phyloP scores from a whole-genome alignment of 2,329 filamentous ascomycete genomes.

The Arthrobotrys musiformis region DNA sequence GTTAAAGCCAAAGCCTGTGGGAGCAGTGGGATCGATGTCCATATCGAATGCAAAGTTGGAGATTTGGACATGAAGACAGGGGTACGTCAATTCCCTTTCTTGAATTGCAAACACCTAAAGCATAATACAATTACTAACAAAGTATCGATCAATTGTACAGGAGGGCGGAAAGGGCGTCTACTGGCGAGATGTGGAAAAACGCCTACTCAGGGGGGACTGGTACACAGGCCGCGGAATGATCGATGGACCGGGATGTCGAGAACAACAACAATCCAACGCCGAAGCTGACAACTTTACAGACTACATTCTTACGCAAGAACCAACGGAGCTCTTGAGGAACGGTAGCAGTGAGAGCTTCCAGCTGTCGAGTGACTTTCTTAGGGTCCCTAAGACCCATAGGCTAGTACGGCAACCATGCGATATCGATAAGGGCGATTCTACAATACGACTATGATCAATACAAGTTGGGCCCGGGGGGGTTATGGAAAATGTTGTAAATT shows the following conservation, averaged over 20 bases:
- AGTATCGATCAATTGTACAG: neutral
- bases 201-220: slow-evolving; percentile 58
- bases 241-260: slow-evolving; percentile 49
- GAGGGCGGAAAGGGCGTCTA: slow-evolving; percentile 59
- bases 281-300: slow-evolving; percentile 30
- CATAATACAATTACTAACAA: slow-evolving; percentile 1
- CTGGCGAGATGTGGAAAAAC: slow-evolving; percentile 59
- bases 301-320: slow-evolving; percentile 38
- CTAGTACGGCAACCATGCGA: slow-evolving; percentile 21
- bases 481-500: no score
- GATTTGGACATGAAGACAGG: slow-evolving; percentile 59
- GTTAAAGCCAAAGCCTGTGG: slow-evolving; percentile 51
- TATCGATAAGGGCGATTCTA: no score
- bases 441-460: no score
- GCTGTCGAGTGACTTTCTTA: slow-evolving; percentile 42
- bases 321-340: slow-evolving; percentile 46
- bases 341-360: slow-evolving; percentile 47
- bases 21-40: slow-evolving; percentile 58
- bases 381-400: slow-evolving; percentile 32
- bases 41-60: slow-evolving; percentile 59
- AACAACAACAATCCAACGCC: neutral
- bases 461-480: no score
- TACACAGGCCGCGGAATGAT: slow-evolving; percentile 56
- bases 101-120: neutral
- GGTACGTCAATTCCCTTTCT: slow-evolving; percentile 5